phyloP scores from a whole-genome alignment of 169 alveolate species.

The Plasmodium inui region DNA sequence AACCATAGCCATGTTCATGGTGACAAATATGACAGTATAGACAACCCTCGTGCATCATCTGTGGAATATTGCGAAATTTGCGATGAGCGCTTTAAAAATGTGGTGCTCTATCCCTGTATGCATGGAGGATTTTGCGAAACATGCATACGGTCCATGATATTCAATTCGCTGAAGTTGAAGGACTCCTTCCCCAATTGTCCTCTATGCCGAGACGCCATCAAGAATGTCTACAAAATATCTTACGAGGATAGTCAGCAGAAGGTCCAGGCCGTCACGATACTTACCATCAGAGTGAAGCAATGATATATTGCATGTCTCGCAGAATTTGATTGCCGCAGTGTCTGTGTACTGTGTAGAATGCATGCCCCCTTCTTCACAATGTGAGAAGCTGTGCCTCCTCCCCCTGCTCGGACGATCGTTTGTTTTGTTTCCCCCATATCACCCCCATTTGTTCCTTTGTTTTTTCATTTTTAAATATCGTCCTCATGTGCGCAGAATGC shows the following conservation, averaged over 20 bases:
- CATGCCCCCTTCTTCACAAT: not conserved
- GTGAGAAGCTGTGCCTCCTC: not conserved
- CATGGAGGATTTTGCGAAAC: slow-evolving; percentile 77
- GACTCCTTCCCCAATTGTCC: slow-evolving; percentile 59
- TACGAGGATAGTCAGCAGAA: slow-evolving; percentile 31
- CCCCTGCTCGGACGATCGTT: not conserved
- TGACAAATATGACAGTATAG: not conserved
- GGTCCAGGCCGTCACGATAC: slow-evolving; percentile 38
- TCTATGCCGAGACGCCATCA: slow-evolving; percentile 51
- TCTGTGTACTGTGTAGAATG: not conserved
- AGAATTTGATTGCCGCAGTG: not conserved
- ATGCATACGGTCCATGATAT: slow-evolving; percentile 62
- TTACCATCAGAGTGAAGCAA: slow-evolving; percentile 28
- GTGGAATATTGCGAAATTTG: slow-evolving; percentile 74
- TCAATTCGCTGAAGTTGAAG: slow-evolving; percentile 34
- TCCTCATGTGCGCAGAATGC: not conserved
- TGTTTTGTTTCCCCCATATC: not conserved
- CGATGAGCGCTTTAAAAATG: slow-evolving; percentile 69
- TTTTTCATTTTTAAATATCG: not conserved
- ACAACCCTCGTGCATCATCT: not conserved
- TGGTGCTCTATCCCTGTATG: slow-evolving; percentile 74
- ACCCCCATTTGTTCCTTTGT: not conserved
- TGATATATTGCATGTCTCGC: not conserved
- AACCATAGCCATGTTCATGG: not conserved
- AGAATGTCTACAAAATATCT: slow-evolving; percentile 68